Percentiles rank a stretch among this genome's conserved stretches.
phyloP scores from a whole-genome alignment of 148 eudicot genomes.

The Limonium bicolor region DNA sequence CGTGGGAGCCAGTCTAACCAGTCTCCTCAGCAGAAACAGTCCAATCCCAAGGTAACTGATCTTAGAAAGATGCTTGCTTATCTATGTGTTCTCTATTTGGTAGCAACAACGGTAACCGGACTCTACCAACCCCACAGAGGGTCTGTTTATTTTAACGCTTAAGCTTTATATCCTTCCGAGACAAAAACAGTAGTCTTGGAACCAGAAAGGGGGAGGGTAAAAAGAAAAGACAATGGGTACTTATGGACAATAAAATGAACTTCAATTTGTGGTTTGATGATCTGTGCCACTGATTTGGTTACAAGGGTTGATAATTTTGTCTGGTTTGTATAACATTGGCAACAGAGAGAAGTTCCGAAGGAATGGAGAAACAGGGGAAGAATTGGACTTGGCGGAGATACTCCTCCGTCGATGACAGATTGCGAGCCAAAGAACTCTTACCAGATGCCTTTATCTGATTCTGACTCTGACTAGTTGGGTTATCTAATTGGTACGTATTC shows the following conservation, averaged over 20 bases:
- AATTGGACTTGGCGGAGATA: conserved; percentile 16
- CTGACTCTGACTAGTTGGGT: conserved; percentile 58
- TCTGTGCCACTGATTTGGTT: not conserved
- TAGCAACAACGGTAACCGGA: no score
- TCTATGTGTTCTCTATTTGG: no score
- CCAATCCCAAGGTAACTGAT: conserved; percentile 22
- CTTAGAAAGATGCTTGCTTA: not conserved
- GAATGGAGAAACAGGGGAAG: conserved; percentile 39
- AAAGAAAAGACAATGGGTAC: no score
- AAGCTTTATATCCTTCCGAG: no score
- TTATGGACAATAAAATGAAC: no score
- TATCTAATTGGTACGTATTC: no score
- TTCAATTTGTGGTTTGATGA: not conserved
- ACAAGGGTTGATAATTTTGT: not conserved
- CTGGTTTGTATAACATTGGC: no score
- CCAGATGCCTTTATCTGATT: conserved; percentile 61
- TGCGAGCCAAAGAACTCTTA: conserved; percentile 46
- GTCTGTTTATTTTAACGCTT: no score
- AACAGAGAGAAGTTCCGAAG: conserved; percentile 41
- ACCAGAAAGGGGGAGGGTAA: no score
- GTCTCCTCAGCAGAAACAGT: conserved; percentile 18
- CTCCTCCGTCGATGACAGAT: conserved; percentile 73
- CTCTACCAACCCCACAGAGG: no score
- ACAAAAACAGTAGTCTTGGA: no score
- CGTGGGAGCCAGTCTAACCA: conserved; percentile 19